Evolutionary conservation across 306 rosid species (phyloP).

Genomic region (Vigna trinervia): DNA sequence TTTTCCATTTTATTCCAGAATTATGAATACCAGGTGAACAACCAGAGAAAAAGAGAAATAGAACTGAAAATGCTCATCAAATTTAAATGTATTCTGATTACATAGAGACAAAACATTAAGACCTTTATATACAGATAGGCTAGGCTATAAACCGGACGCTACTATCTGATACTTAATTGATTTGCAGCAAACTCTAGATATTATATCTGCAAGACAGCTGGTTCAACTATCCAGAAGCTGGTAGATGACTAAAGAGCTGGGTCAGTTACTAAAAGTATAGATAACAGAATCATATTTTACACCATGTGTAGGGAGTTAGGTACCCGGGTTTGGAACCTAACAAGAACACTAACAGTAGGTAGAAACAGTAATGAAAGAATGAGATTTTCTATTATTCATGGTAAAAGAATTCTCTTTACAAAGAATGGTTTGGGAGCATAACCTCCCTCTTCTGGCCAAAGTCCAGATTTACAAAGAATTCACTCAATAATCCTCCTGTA

Average conservation of each 20-base stretch:
- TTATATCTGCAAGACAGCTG: not conserved
- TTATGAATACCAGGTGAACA: not conserved
- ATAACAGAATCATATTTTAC: not conserved
- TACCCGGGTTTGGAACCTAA: no score
- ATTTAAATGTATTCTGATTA: not conserved
- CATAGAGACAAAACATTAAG: not conserved
- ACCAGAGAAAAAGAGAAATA: not conserved
- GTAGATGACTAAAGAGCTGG: not conserved
- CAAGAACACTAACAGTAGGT: no score
- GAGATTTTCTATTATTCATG: no score
- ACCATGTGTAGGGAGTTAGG: not conserved
- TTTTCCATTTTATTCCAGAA: slow-evolving; percentile 1
- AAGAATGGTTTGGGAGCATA: no score
- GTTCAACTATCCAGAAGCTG: not conserved
- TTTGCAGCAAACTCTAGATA: not conserved
- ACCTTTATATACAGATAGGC: not conserved
- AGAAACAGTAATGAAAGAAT: no score
- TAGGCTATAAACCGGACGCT: not conserved
- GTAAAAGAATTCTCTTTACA: no score
- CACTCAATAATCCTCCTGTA: no score
- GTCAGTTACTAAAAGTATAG: not conserved
- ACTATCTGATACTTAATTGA: not conserved
- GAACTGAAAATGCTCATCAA: not conserved
- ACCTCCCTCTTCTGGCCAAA: no score
- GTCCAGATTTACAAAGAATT: no score